These are phyloP conservation scores for Citrus cavaleriei DNA, from an alignment of 345 rosid species.

Conservation along the genomic window DNA sequence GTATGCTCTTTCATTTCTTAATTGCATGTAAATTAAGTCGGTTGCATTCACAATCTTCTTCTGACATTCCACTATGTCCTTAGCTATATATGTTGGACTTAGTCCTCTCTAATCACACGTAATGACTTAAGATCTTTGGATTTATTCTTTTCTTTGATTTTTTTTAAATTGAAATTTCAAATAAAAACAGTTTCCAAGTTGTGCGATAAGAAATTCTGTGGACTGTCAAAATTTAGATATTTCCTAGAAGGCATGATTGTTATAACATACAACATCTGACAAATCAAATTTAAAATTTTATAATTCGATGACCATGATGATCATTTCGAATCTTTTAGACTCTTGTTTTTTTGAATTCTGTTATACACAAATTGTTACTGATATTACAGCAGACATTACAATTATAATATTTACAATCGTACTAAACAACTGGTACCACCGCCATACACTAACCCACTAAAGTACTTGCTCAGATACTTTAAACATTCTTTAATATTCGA, in stretches of 20 bases:
- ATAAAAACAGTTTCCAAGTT: not conserved
- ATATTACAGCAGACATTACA: too few species aligned
- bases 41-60: not conserved
- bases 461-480: too few species aligned
- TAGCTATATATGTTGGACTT: constrained; percentile 10
- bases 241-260: not conserved
- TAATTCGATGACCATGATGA: not conserved
- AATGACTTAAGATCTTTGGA: not conserved
- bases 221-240: not conserved
- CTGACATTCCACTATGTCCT: not conserved
- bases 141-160: not conserved
- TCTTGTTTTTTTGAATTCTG: too few species aligned
- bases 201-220: not conserved
- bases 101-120: not conserved
- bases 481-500: too few species aligned
- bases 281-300: not conserved
- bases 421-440: too few species aligned
- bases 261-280: not conserved
- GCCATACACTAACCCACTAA: too few species aligned
- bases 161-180: not conserved
- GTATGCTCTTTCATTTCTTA: not conserved
- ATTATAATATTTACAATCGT: too few species aligned
- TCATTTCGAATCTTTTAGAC: not conserved
- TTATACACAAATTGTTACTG: too few species aligned
- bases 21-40: not conserved